Conservation (phyloP, 106 monocot genomes). For the Apostasia shenzhenica region DNA sequence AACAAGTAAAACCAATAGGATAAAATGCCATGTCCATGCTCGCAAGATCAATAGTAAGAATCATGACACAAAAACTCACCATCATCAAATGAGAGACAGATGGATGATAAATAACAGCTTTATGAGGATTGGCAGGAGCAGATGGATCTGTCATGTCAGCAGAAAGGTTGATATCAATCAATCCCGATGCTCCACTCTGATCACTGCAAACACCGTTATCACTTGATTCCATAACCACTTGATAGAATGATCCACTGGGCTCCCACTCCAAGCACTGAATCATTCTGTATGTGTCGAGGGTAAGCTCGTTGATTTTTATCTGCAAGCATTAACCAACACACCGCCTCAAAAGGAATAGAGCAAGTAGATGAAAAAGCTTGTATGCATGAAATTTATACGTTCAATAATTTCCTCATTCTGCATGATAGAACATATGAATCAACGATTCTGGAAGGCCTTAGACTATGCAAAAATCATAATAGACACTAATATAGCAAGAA, state of each 20-base stretch:
- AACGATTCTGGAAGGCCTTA: not conserved
- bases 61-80: conserved; percentile 33
- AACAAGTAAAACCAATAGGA: conserved; percentile 1
- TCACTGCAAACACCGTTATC: conserved; percentile 71
- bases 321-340: conserved; percentile 27
- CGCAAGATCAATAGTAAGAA: not conserved
- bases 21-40: not conserved
- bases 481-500: not conserved
- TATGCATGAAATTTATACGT: not conserved
- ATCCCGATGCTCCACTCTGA: conserved; percentile 70
- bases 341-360: not conserved
- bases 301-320: conserved; percentile 92
- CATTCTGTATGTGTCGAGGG: conserved; percentile 90
- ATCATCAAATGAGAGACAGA: conserved; percentile 70
- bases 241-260: conserved; percentile 70
- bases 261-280: conserved; percentile 93
- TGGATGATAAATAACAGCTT: conserved; percentile 80
- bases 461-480: not conserved
- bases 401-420: not conserved
- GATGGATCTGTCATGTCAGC: conserved; percentile 80
- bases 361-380: not conserved
- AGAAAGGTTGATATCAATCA: conserved; percentile 86
- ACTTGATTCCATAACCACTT: conserved; percentile 35
- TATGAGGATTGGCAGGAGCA: conserved; percentile 76
- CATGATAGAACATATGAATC: not conserved